Conservation (phyloP, 257 asterid species). For the Catharanthus roseus region DNA sequence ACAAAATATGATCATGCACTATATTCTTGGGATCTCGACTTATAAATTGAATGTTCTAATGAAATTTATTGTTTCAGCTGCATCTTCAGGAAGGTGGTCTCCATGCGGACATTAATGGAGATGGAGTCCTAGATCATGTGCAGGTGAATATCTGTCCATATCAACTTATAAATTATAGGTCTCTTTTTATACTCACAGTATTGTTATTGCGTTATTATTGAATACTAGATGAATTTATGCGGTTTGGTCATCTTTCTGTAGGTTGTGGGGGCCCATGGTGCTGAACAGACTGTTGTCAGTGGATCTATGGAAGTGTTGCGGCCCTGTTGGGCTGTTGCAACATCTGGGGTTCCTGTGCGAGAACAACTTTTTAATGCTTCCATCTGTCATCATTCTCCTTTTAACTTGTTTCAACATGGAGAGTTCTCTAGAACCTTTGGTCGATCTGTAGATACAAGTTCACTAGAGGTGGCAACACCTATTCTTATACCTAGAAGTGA, state of each 20-base stretch:
- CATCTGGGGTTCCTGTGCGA: slow-evolving; percentile 92
- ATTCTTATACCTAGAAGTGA: slow-evolving; percentile 77
- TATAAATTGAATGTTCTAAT: slow-evolving; percentile 11
- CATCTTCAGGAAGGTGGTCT: slow-evolving; percentile 99
- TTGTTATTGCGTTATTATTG: too few relatives aligned
- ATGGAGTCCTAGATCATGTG: slow-evolving; percentile 96
- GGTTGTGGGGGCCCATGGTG: slow-evolving; percentile 98
- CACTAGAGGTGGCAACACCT: slow-evolving; percentile 92
- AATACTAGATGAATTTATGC: neutral
- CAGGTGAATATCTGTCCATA: slow-evolving; percentile 49
- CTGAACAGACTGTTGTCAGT: slow-evolving; percentile 86
- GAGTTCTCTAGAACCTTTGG: slow-evolving; percentile 72
- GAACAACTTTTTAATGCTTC: slow-evolving; percentile 98
- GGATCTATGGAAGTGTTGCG: slow-evolving; percentile 94
- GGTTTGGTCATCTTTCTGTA: slow-evolving; percentile 17
- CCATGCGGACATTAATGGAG: slow-evolving; percentile 98
- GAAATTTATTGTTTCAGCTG: slow-evolving; percentile 49
- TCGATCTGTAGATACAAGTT: slow-evolving; percentile 46
- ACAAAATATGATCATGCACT: neutral
- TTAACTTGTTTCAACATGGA: slow-evolving; percentile 78
- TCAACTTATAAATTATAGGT: neutral
- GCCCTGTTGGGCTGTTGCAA: slow-evolving; percentile 98
- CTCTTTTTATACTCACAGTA: too few relatives aligned
- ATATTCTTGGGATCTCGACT: neutral
- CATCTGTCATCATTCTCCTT: slow-evolving; percentile 86